These are phyloP conservation scores for Russula sp. DNA, from an alignment of 768 basidiomycete species.

Conservation along the genomic window DNA sequence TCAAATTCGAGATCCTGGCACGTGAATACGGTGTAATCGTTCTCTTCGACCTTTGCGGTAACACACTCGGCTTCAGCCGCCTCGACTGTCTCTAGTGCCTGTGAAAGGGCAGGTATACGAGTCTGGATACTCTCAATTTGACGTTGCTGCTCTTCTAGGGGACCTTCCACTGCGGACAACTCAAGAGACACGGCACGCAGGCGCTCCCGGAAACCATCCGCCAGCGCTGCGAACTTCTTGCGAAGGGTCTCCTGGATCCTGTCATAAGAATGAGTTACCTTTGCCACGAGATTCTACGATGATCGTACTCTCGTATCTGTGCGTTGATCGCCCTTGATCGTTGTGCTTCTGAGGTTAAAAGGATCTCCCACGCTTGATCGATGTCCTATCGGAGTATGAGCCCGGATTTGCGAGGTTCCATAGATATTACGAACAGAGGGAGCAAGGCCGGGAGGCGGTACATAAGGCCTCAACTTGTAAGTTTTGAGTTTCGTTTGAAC, in stretches of 20 bases:
- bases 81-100: conserved; percentile 51
- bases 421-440: conserved; percentile 45
- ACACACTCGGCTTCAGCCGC: conserved; percentile 72
- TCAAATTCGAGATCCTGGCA: conserved; percentile 89
- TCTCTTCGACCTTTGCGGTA: conserved; percentile 92
- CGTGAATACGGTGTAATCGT: conserved; percentile 91
- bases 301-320: conserved; percentile 76
- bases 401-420: not conserved
- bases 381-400: conserved; percentile 50
- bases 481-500: conserved; percentile 92
- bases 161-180: conserved; percentile 70
- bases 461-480: conserved; percentile 81
- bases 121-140: conserved; percentile 62
- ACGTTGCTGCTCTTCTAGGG: conserved; percentile 78
- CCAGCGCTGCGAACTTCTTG: conserved; percentile 71
- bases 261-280: conserved; percentile 7
- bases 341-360: conserved; percentile 71
- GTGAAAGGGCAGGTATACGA: conserved; percentile 62
- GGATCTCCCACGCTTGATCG: conserved; percentile 69
- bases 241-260: conserved; percentile 83
- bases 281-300: not conserved
- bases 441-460: conserved; percentile 68
- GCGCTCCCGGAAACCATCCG: conserved; percentile 70
- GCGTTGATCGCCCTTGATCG: conserved; percentile 84
- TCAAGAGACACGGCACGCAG: conserved; percentile 66